A percentile compares a stretch with the other conserved stretches of the same genome.
Conservation (phyloP, 2,329 filamentous ascomycete species). For the Colletotrichum lindemuthianum region DNA sequence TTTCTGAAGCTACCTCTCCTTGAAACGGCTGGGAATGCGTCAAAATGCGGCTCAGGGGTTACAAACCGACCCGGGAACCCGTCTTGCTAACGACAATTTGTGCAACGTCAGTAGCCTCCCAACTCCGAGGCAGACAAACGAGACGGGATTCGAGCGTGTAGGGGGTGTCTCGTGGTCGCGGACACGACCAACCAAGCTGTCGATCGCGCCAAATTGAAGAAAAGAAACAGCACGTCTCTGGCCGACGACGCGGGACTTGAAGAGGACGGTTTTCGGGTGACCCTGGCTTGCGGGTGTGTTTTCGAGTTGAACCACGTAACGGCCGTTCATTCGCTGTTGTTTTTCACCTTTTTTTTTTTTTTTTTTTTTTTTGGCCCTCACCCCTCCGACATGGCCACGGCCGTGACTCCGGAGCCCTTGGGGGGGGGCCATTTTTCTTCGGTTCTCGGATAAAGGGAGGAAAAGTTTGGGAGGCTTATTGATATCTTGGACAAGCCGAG, state of each 20-base stretch:
- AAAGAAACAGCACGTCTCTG: constrained; percentile 4
- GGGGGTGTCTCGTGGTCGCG: too few species aligned
- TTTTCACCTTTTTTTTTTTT: constrained; percentile 10
- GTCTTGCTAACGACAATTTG: constrained; percentile 24
- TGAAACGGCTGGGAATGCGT: not conserved
- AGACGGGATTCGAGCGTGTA: not conserved
- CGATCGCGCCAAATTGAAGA: constrained; percentile 4
- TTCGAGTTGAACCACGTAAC: constrained; percentile 35
- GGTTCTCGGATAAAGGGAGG: not conserved
- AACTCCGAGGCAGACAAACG: not conserved
- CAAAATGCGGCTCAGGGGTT: constrained; percentile 23
- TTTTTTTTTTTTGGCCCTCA: not conserved
- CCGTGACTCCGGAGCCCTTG: too few species aligned
- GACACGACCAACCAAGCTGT: not conserved
- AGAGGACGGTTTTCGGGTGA: constrained; percentile 28
- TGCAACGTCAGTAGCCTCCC: constrained; percentile 19
- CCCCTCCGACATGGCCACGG: too few species aligned
- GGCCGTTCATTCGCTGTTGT: constrained; percentile 32
- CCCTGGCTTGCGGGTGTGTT: constrained; percentile 17
- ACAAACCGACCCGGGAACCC: constrained; percentile 9
- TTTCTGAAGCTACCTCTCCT: too few species aligned
- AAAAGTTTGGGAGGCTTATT: constrained; percentile 10
- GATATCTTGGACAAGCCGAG: constrained; percentile 9
- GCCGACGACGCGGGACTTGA: constrained; percentile 23
- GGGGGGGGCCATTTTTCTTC: too few species aligned